Evolutionary conservation across 2,329 filamentous ascomycete genomes (phyloP), one percentile per base, ranked within the genome.

Genomic region (Fusarium drepaniforme): DNA sequence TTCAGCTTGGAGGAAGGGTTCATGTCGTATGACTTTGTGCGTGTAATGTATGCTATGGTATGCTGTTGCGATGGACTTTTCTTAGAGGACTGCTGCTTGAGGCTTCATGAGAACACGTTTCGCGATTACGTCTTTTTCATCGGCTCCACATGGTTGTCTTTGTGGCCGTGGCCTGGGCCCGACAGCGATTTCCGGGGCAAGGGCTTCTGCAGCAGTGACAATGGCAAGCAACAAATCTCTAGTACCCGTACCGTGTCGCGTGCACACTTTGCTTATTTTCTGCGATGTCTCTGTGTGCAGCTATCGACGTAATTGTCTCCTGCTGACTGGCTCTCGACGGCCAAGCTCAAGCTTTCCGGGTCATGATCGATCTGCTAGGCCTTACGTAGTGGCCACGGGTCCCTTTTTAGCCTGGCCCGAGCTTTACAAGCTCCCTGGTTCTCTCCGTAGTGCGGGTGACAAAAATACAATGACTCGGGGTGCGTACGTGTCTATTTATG

Each of bases 21-120:
- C 58, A 76, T 70, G 67, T 72, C 61, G 68, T 75, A 78, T 71
- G 74, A 66, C 44, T 58, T 56, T 56, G 59, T 72, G 63, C 65
- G 75, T 75, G 61, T 76, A 71, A 76, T 68, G 68, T 73, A 74
- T 75, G 72, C 63, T 67, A 65, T 75, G 72, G 60, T 67, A 65
- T 61, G 53, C 57, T 75, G 67, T 72, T 71, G 66, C 68, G 65
- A 58, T 79, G 71, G 77, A 68, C 77, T 65, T 76, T 64, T 64
- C 68, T 76, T 78, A 77, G 75, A 79, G 30, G 61, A 63, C 71
- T 67, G 74, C 75, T 76, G 59, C 70, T 79, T 76, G 68, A 75
- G 73, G 70, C 70, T 72, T 72, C 35, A 72, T 77, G 74, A 79
- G 72, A 79, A 79, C 75, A 79, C 75, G 74, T 79, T 78, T 79